Percentiles rank a stretch among this genome's conserved stretches.
These are phyloP conservation scores for Epicoccum sorghinum DNA, from an alignment of 2,329 filamentous ascomycete genomes.

Conservation along the genomic window DNA sequence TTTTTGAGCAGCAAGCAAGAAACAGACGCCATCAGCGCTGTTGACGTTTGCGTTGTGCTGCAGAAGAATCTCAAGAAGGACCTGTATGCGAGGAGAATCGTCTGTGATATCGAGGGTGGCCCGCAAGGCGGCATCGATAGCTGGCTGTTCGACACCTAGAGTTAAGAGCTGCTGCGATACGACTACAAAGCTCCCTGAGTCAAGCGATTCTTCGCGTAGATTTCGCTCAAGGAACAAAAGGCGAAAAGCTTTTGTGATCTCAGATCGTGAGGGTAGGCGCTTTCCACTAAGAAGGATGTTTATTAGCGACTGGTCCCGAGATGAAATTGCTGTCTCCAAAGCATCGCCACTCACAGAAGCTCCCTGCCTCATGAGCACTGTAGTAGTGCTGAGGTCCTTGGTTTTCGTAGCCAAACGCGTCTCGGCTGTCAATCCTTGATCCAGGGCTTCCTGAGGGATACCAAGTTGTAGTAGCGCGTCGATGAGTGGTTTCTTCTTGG, in stretches of 20 bases:
- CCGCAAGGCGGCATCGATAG: conserved; percentile 36
- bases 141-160: conserved; percentile 35
- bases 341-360: conserved; percentile 60
- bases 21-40: conserved; percentile 36
- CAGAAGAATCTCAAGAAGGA: conserved; percentile 33
- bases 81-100: conserved; percentile 12
- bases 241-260: conserved; percentile 36
- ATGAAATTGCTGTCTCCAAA: conserved; percentile 60
- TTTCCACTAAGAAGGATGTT: conserved; percentile 55
- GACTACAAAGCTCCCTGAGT: conserved; percentile 3
- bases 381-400: conserved; percentile 32
- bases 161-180: conserved; percentile 35
- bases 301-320: conserved; percentile 59
- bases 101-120: conserved; percentile 25
- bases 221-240: conserved; percentile 30
- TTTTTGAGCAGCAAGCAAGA: conserved; percentile 38
- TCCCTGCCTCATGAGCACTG: conserved; percentile 39
- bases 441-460: conserved; percentile 36
- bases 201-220: neutral
- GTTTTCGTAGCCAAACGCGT: conserved; percentile 25
- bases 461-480: conserved; percentile 33
- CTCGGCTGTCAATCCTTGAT: conserved; percentile 36
- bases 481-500: conserved; percentile 37
- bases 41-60: conserved; percentile 40
- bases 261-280: conserved; percentile 32